These are phyloP conservation scores for Backusella psychrophila DNA, from an alignment of 192 early-diverging fungal genomes.

Conservation along the genomic window DNA sequence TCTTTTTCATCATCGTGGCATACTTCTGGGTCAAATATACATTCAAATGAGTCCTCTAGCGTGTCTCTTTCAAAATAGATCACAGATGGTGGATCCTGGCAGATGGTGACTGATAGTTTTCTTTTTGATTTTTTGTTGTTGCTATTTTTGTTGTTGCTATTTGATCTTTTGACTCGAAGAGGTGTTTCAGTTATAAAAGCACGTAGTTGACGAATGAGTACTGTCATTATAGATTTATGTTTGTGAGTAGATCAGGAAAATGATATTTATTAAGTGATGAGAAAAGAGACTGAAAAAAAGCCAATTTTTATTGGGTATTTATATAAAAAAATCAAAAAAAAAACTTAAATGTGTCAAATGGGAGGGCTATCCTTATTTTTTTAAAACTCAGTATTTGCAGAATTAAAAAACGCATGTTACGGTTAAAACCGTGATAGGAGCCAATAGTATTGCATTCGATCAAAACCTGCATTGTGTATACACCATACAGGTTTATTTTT, in stretches of 20 bases:
- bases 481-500: neutral
- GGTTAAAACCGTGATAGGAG: constrained; percentile 4
- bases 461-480: neutral
- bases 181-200: constrained; percentile 12
- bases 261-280: neutral
- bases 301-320: neutral
- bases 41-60: constrained; percentile 21
- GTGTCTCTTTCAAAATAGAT: constrained; percentile 22
- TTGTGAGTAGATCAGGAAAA: neutral
- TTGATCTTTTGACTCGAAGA: constrained; percentile 1
- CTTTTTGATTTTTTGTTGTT: neutral
- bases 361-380: neutral
- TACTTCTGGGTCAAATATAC: constrained; percentile 30
- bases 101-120: constrained; percentile 23
- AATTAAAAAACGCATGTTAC: neutral
- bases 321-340: neutral
- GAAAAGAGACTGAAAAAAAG: neutral
- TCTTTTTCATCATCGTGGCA: constrained; percentile 33
- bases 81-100: constrained; percentile 26
- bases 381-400: neutral
- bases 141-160: neutral
- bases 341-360: constrained; percentile 8
- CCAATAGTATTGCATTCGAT: neutral
- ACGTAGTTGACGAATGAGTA: constrained; percentile 17
- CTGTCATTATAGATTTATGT: constrained; percentile 6